phyloP scores from a whole-genome alignment of 2,329 filamentous ascomycete species.

The Microdochium nivale region DNA sequence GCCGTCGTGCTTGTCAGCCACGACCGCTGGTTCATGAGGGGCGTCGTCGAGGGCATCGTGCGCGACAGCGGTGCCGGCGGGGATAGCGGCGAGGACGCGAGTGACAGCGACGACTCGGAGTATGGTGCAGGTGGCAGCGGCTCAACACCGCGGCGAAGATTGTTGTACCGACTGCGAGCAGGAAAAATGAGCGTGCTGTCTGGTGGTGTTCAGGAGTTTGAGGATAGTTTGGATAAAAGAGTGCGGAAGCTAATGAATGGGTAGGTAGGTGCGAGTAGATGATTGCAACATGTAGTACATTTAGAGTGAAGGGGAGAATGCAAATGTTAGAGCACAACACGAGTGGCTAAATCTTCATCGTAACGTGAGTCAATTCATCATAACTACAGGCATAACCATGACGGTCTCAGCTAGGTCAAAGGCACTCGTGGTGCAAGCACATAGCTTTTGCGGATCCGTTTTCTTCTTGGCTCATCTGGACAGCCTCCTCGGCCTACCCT shows the following conservation, averaged over 20 bases:
- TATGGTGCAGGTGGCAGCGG: slow-evolving; percentile 30
- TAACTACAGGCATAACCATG: not conserved
- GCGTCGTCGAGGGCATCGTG: slow-evolving; percentile 57
- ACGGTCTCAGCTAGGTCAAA: not conserved
- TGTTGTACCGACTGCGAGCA: slow-evolving; percentile 51
- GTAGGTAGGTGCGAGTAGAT: not conserved
- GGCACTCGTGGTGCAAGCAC: not conserved
- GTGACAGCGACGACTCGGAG: slow-evolving; percentile 33
- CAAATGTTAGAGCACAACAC: too few species aligned
- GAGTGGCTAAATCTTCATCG: not conserved
- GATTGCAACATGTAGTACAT: too few species aligned
- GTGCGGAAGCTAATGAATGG: slow-evolving; percentile 21
- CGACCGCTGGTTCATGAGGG: slow-evolving; percentile 72
- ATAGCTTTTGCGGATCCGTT: not conserved
- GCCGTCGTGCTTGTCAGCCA: slow-evolving; percentile 73
- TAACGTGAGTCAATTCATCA: slow-evolving; percentile 1
- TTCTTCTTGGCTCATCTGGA: not conserved
- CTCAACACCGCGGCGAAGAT: slow-evolving; percentile 33
- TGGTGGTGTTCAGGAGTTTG: slow-evolving; percentile 58
- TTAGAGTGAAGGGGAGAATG: too few species aligned
- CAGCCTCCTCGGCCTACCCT: not conserved
- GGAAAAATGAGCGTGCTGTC: slow-evolving; percentile 47
- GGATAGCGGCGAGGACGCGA: slow-evolving; percentile 33
- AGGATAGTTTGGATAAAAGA: slow-evolving; percentile 51
- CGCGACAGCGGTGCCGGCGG: slow-evolving; percentile 28